Base-by-base conservation (phyloP, 2,329 filamentous ascomycete genomes). In the Fusarium sp. region DNA sequence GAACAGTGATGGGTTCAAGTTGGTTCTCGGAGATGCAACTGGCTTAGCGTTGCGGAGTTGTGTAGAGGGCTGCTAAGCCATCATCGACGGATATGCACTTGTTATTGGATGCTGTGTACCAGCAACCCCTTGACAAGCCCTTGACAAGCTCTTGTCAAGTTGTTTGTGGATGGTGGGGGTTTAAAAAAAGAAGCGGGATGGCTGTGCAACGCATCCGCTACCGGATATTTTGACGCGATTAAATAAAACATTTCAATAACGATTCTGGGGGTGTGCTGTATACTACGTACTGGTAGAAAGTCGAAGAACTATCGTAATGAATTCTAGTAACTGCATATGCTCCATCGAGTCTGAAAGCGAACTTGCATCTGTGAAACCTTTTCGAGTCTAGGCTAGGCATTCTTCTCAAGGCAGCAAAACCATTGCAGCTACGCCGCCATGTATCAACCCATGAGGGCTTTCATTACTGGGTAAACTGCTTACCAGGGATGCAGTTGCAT, bases 151-250 rank as follows among this genome's bases (percentile, higher is more conserved):
- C 49, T 55, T 73, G 70, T 56, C 70, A 71, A 59, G 46, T 52
- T 55, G 48, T 57, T 25, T 25, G 57, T 41, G 35, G 41, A 45
- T 67, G 57, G 65, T 57, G 57, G 33, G 69, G 66, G 69, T 63
- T 75, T 75, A 77, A 73, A 76, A 77, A 77, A 77, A 77, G 75
- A 77, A 76, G 73, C 75, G 72, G 64, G 68, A 77, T 73, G 75
- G 75, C 75, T 73, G 75, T 77, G 75, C 75, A 77, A 70, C 72
- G 41, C 52, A 73, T 54, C 37, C 27, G 27, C 44, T 57, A 68
- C 52, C 63, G 27, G 41, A 52, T 25, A 57, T 49, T 57, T 57
- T 38, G 38, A 63, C 57, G 21, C 29, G 35, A 69, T 49, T 35
- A 19, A 37, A 33, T 16, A 35, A 39, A 35, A 16, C 37, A 46